These are phyloP conservation scores for Sporobolus alterniflorus DNA, from an alignment of 202 grass and related monocot genomes.

Conservation along the genomic window DNA sequence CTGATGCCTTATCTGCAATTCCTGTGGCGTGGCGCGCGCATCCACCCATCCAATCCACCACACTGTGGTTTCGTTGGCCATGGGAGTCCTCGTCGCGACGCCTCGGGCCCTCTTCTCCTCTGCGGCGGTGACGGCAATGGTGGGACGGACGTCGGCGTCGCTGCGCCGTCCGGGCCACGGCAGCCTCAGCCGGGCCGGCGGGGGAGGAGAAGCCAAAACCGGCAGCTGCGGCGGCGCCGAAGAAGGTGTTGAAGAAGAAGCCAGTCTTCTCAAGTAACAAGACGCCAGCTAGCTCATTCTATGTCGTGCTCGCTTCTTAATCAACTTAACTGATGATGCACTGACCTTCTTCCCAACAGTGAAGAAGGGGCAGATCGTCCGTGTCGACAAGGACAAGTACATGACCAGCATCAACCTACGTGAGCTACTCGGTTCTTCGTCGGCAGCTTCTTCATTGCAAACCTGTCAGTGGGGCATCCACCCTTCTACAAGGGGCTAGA, in stretches of 20 bases:
- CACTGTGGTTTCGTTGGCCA: too few relatives aligned
- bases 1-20: too few relatives aligned
- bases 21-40: constrained; percentile 9
- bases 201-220: constrained; percentile 38
- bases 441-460: too few relatives aligned
- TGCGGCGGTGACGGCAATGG: background rate
- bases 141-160: background rate
- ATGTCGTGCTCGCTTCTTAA: background rate
- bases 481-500: constrained; percentile 85
- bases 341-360: constrained; percentile 30
- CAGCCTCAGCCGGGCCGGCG: constrained; percentile 47
- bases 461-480: constrained; percentile 83
- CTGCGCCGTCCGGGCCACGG: constrained; percentile 28
- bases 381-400: constrained; percentile 93
- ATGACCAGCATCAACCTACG: constrained; percentile 91
- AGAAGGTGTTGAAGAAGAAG: constrained; percentile 70
- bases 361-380: constrained; percentile 98
- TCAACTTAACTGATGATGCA: background rate
- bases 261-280: constrained; percentile 92
- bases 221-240: constrained; percentile 29
- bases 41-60: background rate
- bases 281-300: too few relatives aligned
- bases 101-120: constrained; percentile 22
- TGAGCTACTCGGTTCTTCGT: constrained; percentile 14
- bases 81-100: constrained; percentile 44